Base-by-base conservation (phyloP, 2,329 filamentous ascomycete genomes). In the Thermomyces lanuginosus region DNA sequence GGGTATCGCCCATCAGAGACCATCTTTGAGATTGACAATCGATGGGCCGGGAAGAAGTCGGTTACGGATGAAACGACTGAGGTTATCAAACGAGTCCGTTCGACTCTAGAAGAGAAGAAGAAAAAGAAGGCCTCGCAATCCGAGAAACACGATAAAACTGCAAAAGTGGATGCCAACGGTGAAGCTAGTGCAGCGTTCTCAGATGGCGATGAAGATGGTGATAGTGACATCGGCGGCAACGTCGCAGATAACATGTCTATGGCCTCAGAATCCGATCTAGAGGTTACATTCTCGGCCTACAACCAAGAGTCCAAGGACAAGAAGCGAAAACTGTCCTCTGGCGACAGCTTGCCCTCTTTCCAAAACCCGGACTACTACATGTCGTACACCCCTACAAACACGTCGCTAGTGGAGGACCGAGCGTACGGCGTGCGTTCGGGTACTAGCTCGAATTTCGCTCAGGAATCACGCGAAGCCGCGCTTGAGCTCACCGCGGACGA, bases 401-500 rank as follows among this genome's bases (percentile, higher is more conserved):
- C 41, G 15, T 89, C 86, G 50, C 64, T 77, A 4, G 80, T 77
- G 27, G 86, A 95, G 56, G 83, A 93, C 48, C 77, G 80, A 29
- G 89, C 76, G 8, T 98, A 98, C 55, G 83, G 84, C 36, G 83
- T 98, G 10, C 81, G 91, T 53, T 79, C 81, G 0, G 82, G 82
- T 26, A 72, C 69, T 6, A 66, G 63, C 40, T 63, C 68, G 29
- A 84, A 77, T 53, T 98, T 98, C 56, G 68, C 91, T 24, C 74
- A 83, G 44, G 81, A 80, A 5, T 86, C 91, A n/a, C 71, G 82
- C 40, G 71, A 72, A 38, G 81, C 74, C 2, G 78, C 82, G 20
- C 92, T 98, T 81, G 89, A 95, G 51, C 72, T 98, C 8, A 76
- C 70, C 33, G 83, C 83, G 46, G 89, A 98, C 54, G 89, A 95